Evolutionary conservation across 495 filamentous ascomycete species (phyloP).

Genomic region (Sordaria brevicollis): DNA sequence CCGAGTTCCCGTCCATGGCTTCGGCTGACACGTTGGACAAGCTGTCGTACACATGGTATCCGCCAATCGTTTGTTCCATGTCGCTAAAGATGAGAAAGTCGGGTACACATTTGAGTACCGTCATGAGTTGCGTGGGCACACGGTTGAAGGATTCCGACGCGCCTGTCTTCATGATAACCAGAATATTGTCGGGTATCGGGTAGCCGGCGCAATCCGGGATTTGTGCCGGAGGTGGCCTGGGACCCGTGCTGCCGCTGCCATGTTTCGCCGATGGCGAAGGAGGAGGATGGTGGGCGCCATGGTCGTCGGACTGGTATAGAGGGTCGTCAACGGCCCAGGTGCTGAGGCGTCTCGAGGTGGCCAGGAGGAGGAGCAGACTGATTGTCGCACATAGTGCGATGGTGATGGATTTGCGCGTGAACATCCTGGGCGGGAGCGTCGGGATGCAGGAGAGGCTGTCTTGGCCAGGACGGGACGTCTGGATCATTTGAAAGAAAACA

Average conservation of each 20-base stretch:
- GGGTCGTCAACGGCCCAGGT: constrained; percentile 16
- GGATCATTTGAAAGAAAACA: neutral
- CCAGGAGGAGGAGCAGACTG: constrained; percentile 18
- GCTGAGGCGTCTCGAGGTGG: constrained; percentile 16
- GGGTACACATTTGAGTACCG: constrained; percentile 37
- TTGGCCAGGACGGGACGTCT: neutral
- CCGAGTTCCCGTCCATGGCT: constrained; percentile 25
- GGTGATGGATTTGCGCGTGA: constrained; percentile 7
- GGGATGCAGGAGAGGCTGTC: neutral
- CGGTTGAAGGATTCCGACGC: constrained; percentile 42
- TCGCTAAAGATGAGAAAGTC: constrained; percentile 52
- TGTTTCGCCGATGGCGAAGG: neutral
- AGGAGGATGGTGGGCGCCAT: neutral
- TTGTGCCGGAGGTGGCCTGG: neutral
- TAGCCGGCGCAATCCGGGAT: constrained; percentile 23
- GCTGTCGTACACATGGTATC: constrained; percentile 41
- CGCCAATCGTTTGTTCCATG: constrained; percentile 39
- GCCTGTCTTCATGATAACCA: constrained; percentile 48
- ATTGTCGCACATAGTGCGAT: constrained; percentile 8
- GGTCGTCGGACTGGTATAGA: constrained; percentile 3
- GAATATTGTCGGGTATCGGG: constrained; percentile 28
- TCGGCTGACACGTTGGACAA: constrained; percentile 33
- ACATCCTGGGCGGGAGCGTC: constrained; percentile 10
- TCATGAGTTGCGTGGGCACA: constrained; percentile 46
- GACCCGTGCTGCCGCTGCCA: neutral